Conservation (phyloP, 176 grass and related monocot genomes). For the Rhynchospora tenuis region DNA sequence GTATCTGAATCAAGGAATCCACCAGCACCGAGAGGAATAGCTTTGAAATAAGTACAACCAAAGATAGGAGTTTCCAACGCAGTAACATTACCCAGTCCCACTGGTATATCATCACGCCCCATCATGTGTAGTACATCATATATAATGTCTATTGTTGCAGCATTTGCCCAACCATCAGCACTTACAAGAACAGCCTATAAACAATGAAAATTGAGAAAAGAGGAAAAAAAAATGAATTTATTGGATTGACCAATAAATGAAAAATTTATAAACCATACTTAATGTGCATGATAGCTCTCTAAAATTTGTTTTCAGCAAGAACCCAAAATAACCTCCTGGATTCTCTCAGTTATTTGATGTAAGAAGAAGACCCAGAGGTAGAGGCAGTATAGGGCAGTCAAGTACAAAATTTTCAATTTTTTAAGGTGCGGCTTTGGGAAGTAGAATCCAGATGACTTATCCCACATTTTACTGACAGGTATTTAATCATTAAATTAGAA, state of each 20-base stretch:
- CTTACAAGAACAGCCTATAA: slow-evolving; percentile 56
- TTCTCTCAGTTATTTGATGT: not conserved
- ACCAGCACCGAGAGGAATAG: slow-evolving; percentile 54
- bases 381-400: not conserved
- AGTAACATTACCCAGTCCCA: slow-evolving; percentile 54
- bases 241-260: not conserved
- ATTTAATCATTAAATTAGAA: not conserved
- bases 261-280: not conserved
- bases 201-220: not conserved
- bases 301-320: not conserved
- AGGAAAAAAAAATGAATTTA: not conserved
- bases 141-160: slow-evolving; percentile 57
- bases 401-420: not conserved
- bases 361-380: not conserved
- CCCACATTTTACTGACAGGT: not conserved
- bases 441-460: not conserved
- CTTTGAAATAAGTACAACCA: slow-evolving; percentile 47
- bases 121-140: slow-evolving; percentile 79
- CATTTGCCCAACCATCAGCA: slow-evolving; percentile 64
- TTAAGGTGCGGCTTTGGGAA: not conserved
- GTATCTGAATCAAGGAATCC: slow-evolving; percentile 65
- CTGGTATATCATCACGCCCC: slow-evolving; percentile 69
- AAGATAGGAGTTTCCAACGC: slow-evolving; percentile 38
- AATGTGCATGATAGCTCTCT: not conserved
- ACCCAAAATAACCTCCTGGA: not conserved